Evolutionary conservation across 2,329 filamentous ascomycete species (phyloP), one percentile per base, ranked within the genome.

Genomic region (Ascocoryne sarcoides): DNA sequence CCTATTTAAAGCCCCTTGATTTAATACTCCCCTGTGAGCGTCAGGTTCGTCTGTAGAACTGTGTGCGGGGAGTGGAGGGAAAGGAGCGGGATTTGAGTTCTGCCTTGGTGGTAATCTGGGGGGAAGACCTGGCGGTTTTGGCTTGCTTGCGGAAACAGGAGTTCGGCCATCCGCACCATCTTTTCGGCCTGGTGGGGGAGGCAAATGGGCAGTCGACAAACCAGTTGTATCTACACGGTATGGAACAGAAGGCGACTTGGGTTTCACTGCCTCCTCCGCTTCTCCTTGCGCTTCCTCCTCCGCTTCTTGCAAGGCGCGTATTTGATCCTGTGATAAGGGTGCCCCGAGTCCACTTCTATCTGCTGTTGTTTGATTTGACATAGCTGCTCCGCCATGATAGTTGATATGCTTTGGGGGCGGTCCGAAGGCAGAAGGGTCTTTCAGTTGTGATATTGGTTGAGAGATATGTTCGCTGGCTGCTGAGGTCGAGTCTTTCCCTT

Each of bases 361-460:
- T 2, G 56, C 55, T 7, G 54, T 54, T n/a, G 45, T 52, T 43
- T 52, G 44, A 37, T 53, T 53, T 15, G 17, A 4, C 17, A 53
- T 34, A 36, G 51, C 51, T 21, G 52, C 50, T 32, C 44, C 50
- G 14, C 58, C 58, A 44, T 60, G 50, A 39, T 54, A 57, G 28
- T 54, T 53, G 23, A 56, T 42, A 40, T 60, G 73, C 56, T 76
- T 84, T 2, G 81, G 81, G 30, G 81, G 81, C 26, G 80, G 79
- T 1, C 70, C 80, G 57, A 84, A 84, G 2, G 71, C 67, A 1
- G 69, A 55, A 2, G 79, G 81, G 53, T 85, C 80, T 61, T 73
- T 78, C 15, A 84, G 60, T 2, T 71, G 67, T 1, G 71, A 66
- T 10, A 84, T 58, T 12, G 81, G 80, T 34, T 66, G 65, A 16